These are phyloP conservation scores for Aschersonia sp. DNA, from an alignment of 2,329 filamentous ascomycete species.

Conservation along the genomic window DNA sequence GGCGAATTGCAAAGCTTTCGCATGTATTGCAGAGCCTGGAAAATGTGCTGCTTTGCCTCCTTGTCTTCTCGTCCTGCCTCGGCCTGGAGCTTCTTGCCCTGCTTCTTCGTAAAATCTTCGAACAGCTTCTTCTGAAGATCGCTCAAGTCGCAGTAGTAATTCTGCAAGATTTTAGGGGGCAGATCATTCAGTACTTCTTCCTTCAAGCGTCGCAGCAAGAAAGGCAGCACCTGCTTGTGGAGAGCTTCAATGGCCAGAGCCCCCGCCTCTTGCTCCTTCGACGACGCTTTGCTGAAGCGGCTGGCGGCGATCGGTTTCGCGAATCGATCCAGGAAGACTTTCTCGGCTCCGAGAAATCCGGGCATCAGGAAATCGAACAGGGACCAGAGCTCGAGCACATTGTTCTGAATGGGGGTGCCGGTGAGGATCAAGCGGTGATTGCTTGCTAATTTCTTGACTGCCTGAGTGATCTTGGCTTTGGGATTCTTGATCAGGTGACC, in stretches of 20 bases:
- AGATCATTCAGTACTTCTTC: slow-evolving; percentile 95
- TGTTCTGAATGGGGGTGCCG: slow-evolving; percentile 95
- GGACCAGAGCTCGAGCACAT: slow-evolving; percentile 93
- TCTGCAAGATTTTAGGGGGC: slow-evolving; percentile 95
- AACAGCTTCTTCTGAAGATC: slow-evolving; percentile 92
- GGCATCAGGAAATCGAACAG: slow-evolving; percentile 99
- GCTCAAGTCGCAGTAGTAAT: slow-evolving; percentile 97
- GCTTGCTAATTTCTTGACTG: slow-evolving; percentile 77
- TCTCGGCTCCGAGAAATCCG: slow-evolving; percentile 84
- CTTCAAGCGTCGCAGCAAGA: slow-evolving; percentile 89
- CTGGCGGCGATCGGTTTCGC: slow-evolving; percentile 91
- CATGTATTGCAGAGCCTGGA: slow-evolving; percentile 99
- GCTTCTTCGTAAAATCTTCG: slow-evolving; percentile 89
- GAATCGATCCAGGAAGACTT: slow-evolving; percentile 91
- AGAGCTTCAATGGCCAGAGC: slow-evolving; percentile 94
- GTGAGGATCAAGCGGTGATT: slow-evolving; percentile 95
- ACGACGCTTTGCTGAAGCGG: slow-evolving; percentile 91
- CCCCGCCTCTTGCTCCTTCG: slow-evolving; percentile 94
- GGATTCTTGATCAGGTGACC: slow-evolving; percentile 98
- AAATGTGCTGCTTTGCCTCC: slow-evolving; percentile 94
- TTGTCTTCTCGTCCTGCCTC: slow-evolving; percentile 79
- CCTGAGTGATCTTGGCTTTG: slow-evolving; percentile 86
- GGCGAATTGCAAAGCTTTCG: slow-evolving; percentile 97
- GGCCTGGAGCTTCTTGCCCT: slow-evolving; percentile 73
- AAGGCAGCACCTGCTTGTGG: slow-evolving; percentile 94